Percentiles rank a stretch among this genome's conserved stretches.
These are phyloP conservation scores for Alternaria tenuissima DNA, from an alignment of 2,329 filamentous ascomycete species.

Conservation along the genomic window DNA sequence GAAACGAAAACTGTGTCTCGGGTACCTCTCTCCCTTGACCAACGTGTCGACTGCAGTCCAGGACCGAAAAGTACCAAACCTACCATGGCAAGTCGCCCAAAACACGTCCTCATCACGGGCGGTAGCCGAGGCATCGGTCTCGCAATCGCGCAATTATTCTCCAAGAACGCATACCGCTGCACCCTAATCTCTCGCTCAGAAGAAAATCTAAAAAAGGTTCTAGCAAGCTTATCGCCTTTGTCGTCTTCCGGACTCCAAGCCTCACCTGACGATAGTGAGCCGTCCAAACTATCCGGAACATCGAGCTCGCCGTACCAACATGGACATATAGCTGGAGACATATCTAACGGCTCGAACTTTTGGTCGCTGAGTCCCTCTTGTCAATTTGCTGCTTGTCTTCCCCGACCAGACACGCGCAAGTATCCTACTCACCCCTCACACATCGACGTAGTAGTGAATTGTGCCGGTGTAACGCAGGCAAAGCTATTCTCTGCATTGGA, in stretches of 20 bases:
- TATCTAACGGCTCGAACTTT: conserved; percentile 31
- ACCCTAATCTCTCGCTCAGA: conserved; percentile 45
- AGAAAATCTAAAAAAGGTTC: conserved; percentile 30
- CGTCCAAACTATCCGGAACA: not conserved
- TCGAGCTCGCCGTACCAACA: conserved; percentile 16
- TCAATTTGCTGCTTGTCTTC: conserved; percentile 10
- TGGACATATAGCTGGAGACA: conserved; percentile 39
- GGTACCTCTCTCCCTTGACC: not conserved
- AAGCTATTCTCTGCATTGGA: conserved; percentile 67
- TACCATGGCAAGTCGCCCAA: conserved; percentile 13
- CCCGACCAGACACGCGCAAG: conserved; percentile 5
- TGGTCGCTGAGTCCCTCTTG: conserved; percentile 24
- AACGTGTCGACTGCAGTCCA: not conserved
- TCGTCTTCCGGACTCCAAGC: conserved; percentile 7
- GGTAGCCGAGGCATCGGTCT: conserved; percentile 51
- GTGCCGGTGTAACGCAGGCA: conserved; percentile 75
- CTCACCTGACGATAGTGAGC: not conserved
- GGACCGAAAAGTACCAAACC: not conserved
- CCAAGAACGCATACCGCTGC: conserved; percentile 37
- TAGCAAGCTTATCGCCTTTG: conserved; percentile 29
- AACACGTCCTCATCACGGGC: conserved; percentile 50
- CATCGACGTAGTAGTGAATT: conserved; percentile 73
- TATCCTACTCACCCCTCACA: conserved; percentile 9
- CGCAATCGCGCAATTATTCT: conserved; percentile 47
- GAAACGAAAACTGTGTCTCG: not conserved